These are phyloP conservation scores for Mercurialis annua DNA, from an alignment of 345 rosid genomes.

Conservation along the genomic window DNA sequence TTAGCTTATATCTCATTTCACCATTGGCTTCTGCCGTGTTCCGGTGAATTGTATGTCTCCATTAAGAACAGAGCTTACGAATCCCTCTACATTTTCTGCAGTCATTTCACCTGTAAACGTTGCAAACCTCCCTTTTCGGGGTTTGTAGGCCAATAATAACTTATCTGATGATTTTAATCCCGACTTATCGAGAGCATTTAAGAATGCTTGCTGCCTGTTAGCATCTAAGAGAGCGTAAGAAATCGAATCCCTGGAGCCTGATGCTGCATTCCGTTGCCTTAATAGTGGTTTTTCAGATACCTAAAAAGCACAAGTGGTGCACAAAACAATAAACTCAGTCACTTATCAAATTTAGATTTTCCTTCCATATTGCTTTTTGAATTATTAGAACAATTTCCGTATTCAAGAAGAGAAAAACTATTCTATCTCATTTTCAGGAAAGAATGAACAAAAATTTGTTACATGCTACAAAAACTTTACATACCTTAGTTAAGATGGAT, in stretches of 20 bases:
- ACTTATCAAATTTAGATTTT: background rate
- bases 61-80: constrained; percentile 59
- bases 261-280: constrained; percentile 46
- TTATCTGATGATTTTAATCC: constrained; percentile 53
- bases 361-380: background rate
- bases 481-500: constrained; percentile 53
- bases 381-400: background rate
- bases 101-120: constrained; percentile 39
- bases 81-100: constrained; percentile 63
- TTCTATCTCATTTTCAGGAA: background rate
- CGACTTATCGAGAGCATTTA: constrained; percentile 56
- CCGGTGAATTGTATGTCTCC: constrained; percentile 68
- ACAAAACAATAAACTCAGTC: constrained; percentile 17
- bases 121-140: constrained; percentile 63
- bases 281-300: constrained; percentile 72
- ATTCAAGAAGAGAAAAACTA: no score
- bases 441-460: background rate
- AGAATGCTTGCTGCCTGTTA: constrained; percentile 52
- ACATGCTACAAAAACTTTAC: constrained; percentile 12
- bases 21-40: constrained; percentile 50
- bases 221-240: constrained; percentile 69
- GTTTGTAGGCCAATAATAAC: constrained; percentile 70
- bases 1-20: constrained; percentile 7
- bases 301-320: constrained; percentile 35
- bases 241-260: constrained; percentile 42